Evolutionary conservation across 768 basidiomycete genomes (phyloP).

Genomic region (Russula vinacea): DNA sequence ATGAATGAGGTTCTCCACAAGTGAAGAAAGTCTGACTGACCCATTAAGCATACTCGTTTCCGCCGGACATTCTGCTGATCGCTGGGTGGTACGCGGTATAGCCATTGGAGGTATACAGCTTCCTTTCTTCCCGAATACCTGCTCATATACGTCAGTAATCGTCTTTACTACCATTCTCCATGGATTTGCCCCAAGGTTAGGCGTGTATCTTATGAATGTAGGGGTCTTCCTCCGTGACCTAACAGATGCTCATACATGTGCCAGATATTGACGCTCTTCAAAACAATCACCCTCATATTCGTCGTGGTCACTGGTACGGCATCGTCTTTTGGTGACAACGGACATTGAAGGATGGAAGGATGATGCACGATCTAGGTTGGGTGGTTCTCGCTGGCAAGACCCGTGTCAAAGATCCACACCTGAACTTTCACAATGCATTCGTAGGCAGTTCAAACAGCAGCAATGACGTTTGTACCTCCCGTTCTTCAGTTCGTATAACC

Average conservation of each 20-base stretch:
- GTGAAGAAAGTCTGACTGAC: background rate
- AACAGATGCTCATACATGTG: background rate
- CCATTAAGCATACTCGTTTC: slow-evolving; percentile 47
- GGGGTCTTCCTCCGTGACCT: background rate
- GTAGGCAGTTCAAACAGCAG: slow-evolving; percentile 52
- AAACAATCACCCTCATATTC: slow-evolving; percentile 51
- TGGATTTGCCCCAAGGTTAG: slow-evolving; percentile 48
- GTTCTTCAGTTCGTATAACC: background rate
- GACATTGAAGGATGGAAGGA: background rate
- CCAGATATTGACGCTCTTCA: slow-evolving; percentile 53
- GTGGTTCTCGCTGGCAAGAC: slow-evolving; percentile 60
- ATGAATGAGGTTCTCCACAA: background rate
- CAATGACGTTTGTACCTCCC: slow-evolving; percentile 40
- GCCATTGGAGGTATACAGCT: slow-evolving; percentile 49
- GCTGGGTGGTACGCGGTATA: slow-evolving; percentile 57
- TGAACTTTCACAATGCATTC: slow-evolving; percentile 58
- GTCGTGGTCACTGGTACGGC: slow-evolving; percentile 48
- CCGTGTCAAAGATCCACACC: slow-evolving; percentile 51
- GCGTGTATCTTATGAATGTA: slow-evolving; percentile 55
- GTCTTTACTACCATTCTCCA: slow-evolving; percentile 51
- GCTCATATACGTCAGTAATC: slow-evolving; percentile 41
- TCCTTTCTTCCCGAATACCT: background rate
- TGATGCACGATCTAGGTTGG: slow-evolving; percentile 40
- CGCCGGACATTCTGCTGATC: slow-evolving; percentile 40
- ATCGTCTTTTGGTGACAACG: background rate